Percentiles rank a stretch among this genome's conserved stretches.
Conservation (phyloP, 2,329 filamentous ascomycete genomes). For the Grosmannia huntii region DNA sequence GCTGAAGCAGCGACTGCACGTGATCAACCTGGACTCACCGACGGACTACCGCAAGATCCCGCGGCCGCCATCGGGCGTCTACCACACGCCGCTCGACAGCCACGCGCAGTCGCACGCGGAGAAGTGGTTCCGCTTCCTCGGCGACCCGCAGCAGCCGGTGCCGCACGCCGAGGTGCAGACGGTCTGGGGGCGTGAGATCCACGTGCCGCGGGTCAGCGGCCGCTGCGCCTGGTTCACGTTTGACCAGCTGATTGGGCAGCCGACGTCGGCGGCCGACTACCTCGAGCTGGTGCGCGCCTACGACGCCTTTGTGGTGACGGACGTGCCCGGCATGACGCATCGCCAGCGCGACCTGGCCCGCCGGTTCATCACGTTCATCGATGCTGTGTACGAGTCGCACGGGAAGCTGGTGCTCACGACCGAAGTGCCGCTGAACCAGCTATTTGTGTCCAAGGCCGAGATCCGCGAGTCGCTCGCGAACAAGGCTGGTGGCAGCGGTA, state of each 20-base stretch:
- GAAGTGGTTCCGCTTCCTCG: slow-evolving; percentile 92
- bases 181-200: slow-evolving; percentile 87
- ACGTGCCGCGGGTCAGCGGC: slow-evolving; percentile 78
- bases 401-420: slow-evolving; percentile 94
- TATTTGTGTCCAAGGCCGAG: slow-evolving; percentile 69
- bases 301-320: slow-evolving; percentile 83
- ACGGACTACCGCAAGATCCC: slow-evolving; percentile 98
- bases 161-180: slow-evolving; percentile 68
- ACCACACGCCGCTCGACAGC: slow-evolving; percentile 74
- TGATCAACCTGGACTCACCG: slow-evolving; percentile 87
- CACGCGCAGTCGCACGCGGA: slow-evolving; percentile 71
- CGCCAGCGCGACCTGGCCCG: slow-evolving; percentile 76
- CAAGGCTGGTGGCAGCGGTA: slow-evolving; percentile 15
- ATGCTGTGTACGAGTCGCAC: slow-evolving; percentile 83
- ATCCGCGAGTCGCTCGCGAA: slow-evolving; percentile 42
- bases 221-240: slow-evolving; percentile 86
- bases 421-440: slow-evolving; percentile 67
- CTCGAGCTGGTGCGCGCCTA: slow-evolving; percentile 83
- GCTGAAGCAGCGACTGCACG: slow-evolving; percentile 68
- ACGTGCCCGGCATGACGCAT: slow-evolving; percentile 84
- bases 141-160: slow-evolving; percentile 62
- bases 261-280: slow-evolving; percentile 90
- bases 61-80: slow-evolving; percentile 82
- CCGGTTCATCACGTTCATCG: slow-evolving; percentile 94
- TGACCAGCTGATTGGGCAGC: slow-evolving; percentile 75